Base-by-base conservation (phyloP, 208 protist species). In the Crithidia expoeki region DNA sequence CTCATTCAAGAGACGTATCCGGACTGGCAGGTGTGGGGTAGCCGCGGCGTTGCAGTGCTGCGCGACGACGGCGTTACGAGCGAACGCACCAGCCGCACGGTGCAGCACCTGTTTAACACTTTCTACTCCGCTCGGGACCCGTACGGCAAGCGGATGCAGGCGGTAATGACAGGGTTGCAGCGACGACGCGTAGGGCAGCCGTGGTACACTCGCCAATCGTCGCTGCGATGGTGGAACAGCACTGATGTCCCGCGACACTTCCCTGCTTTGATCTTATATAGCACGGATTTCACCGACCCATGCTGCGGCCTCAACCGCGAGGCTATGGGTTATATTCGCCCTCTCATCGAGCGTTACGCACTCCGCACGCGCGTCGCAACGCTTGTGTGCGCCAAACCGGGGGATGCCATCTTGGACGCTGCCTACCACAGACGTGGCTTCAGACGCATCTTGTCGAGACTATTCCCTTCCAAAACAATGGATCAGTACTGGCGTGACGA, bases 341-440 rank as follows among this genome's bases (percentile, higher is more conserved):
- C 77, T 19, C 58, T 86, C 23, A 64, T 67, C 55, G 81, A 83
- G 47, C 81, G 81, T 27, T 83, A 83, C 62, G 47, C 51, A 23
- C 49, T 83, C 10, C 17, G 46, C 32, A 27, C 64, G 30, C 14
- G 21, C 1, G 28, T 23, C 1, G 28, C 14, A 1, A n/a, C n/a
- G 10, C 0, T 25, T 0, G 14, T 33, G 23, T 73, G 53, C 21
- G 58, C 44, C 9, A 56, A 62, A 46, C 23, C n/a, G 12, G 66
- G 49, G 17, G 49, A 64, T 33, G 17, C 49, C 40, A 27, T 72
- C 12, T 53, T 73, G 19, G 44, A 21, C 10, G 28, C 72, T 16
- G 66, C 73, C n/a, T 79, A 74, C 53, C 47, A 52, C 47, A 52
- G 21, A 30, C 16, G 47, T 6, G 6, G 47, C 47, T 52, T 23